Percentiles rank a stretch among this genome's conserved stretches.
Conservation (phyloP, 208 protist species). For the Crithidia thermophila region DNA sequence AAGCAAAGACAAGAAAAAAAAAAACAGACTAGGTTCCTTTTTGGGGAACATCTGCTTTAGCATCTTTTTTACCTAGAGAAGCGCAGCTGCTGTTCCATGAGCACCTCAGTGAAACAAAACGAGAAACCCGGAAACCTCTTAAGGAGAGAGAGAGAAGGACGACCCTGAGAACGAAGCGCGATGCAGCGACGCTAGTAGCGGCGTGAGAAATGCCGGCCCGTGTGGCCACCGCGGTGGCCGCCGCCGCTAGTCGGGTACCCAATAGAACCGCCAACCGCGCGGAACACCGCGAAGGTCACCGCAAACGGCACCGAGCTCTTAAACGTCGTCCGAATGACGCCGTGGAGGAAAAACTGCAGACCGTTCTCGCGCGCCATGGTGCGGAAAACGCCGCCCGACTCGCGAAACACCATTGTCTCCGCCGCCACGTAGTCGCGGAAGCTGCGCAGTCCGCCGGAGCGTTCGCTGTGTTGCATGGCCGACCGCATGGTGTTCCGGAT, state of each 20-base stretch:
- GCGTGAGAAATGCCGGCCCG: constrained; percentile 46
- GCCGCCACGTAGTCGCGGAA: constrained; percentile 53
- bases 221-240: constrained; percentile 25
- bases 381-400: constrained; percentile 61
- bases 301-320: constrained; percentile 90
- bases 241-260: constrained; percentile 38
- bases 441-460: constrained; percentile 69
- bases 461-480: constrained; percentile 61
- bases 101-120: too few relatives aligned
- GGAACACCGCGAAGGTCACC: constrained; percentile 78
- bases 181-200: too few relatives aligned
- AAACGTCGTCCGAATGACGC: constrained; percentile 73
- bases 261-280: constrained; percentile 70
- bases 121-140: too few relatives aligned
- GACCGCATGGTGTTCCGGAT: constrained; percentile 86
- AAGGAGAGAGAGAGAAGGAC: too few relatives aligned
- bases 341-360: constrained; percentile 81
- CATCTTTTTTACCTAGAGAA: too few relatives aligned
- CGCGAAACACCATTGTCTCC: constrained; percentile 74
- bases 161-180: too few relatives aligned
- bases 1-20: background rate
- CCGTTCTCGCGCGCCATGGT: constrained; percentile 63
- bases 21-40: background rate
- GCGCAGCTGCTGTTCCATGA: too few relatives aligned
- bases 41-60: too few relatives aligned